These are phyloP conservation scores for Alternaria metachromatica DNA, from an alignment of 2,329 filamentous ascomycete genomes.

Conservation along the genomic window DNA sequence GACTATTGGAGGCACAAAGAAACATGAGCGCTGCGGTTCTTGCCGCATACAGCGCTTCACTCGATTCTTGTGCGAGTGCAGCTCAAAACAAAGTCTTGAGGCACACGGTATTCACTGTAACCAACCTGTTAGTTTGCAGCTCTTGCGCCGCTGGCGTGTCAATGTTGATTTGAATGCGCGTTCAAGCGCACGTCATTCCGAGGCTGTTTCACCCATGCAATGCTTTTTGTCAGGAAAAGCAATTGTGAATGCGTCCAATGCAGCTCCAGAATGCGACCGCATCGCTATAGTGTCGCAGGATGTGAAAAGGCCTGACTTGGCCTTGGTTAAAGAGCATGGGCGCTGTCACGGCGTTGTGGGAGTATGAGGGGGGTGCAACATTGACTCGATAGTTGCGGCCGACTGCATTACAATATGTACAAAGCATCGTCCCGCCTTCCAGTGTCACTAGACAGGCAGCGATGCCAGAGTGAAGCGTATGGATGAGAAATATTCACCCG, in stretches of 20 bases:
- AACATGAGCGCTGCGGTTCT: slow-evolving; percentile 20
- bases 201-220: slow-evolving; percentile 9
- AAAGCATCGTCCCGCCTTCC: slow-evolving; percentile 20
- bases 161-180: not conserved
- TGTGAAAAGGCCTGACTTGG: not conserved
- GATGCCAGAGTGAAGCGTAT: slow-evolving; percentile 10
- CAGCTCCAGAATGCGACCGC: not conserved
- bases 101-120: not conserved
- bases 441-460: slow-evolving; percentile 15
- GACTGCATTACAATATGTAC: slow-evolving; percentile 31
- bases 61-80: slow-evolving; percentile 1
- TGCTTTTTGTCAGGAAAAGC: not conserved
- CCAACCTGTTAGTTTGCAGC: not conserved
- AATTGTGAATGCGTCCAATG: not conserved
- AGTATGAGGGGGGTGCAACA: slow-evolving; percentile 4
- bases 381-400: slow-evolving; percentile 17
- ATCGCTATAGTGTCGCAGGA: not conserved
- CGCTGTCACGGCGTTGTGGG: not conserved
- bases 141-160: not conserved
- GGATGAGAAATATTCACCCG: not conserved
- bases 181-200: slow-evolving; percentile 25
- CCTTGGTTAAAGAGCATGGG: not conserved
- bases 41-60: slow-evolving; percentile 8
- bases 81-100: not conserved
- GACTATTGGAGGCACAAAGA: slow-evolving; percentile 19